Conservation (phyloP, 345 rosid species). For the Syzygium grande region DNA sequence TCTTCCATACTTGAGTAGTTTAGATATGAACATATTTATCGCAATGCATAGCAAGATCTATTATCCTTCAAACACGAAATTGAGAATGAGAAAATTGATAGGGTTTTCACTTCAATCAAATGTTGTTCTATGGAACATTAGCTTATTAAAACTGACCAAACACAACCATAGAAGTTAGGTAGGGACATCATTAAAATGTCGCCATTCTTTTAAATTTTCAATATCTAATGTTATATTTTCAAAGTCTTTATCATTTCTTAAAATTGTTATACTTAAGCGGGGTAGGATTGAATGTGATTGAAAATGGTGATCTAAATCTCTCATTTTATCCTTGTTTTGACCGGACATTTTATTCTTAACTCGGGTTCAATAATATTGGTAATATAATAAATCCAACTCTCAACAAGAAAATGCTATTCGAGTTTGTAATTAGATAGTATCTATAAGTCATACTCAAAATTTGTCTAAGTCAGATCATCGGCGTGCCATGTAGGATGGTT, state of each 20-base stretch:
- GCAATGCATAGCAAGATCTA: neutral
- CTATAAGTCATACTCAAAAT: too few species aligned
- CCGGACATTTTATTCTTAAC: neutral
- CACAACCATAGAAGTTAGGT: neutral
- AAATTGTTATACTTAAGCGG: too few species aligned
- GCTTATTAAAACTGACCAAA: neutral
- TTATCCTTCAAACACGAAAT: neutral
- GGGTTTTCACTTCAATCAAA: neutral
- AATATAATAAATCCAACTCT: neutral
- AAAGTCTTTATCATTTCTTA: neutral
- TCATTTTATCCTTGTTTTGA: neutral
- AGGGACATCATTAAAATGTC: neutral
- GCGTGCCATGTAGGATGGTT: too few species aligned
- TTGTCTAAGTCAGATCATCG: too few species aligned
- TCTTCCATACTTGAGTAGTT: neutral
- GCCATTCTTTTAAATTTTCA: neutral
- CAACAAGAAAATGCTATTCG: neutral
- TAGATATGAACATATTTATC: rapidly evolving
- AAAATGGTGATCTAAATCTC: neutral
- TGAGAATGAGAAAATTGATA: neutral
- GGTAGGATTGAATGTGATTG: neutral
- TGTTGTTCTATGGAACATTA: neutral
- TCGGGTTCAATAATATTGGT: neutral
- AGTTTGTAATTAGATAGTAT: neutral
- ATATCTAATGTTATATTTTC: neutral